These are phyloP conservation scores for Termitomyces sp. DNA, from an alignment of 768 basidiomycete genomes.

Conservation along the genomic window DNA sequence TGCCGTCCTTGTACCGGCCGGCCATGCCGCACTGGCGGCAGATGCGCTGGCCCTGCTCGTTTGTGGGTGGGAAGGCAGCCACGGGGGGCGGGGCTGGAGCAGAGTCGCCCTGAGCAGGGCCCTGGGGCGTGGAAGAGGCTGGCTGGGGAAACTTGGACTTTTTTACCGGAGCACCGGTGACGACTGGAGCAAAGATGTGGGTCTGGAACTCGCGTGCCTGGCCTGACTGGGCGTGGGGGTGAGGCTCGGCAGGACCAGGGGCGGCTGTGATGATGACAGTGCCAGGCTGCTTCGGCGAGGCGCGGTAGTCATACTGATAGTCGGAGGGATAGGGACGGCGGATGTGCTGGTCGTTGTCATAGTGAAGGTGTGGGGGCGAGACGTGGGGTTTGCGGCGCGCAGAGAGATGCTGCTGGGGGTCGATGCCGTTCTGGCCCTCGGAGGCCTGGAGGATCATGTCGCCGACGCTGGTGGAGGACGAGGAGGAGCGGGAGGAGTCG, in stretches of 20 bases:
- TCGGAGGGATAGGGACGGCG: constrained; percentile 1
- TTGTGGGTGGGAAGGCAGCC: constrained; percentile 37
- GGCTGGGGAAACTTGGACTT: constrained; percentile 44
- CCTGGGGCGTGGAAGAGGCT: neutral
- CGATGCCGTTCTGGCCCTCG: constrained; percentile 15
- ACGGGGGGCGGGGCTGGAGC: constrained; percentile 8
- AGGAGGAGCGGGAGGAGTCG: constrained; percentile 27
- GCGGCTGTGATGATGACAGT: constrained; percentile 7
- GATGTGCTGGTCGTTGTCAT: constrained; percentile 6
- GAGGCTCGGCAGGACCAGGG: constrained; percentile 16
- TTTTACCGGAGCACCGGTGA: constrained; percentile 68
- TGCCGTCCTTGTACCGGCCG: constrained; percentile 78
- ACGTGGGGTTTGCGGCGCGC: neutral
- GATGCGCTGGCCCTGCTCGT: constrained; percentile 64
- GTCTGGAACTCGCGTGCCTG: constrained; percentile 45
- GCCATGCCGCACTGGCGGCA: constrained; percentile 71
- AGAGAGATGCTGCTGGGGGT: neutral
- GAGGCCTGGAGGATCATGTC: constrained; percentile 38
- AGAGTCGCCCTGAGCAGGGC: neutral
- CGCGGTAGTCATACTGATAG: constrained; percentile 8
- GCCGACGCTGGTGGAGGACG: constrained; percentile 33
- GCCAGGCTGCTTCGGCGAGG: constrained; percentile 9
- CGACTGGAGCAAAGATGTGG: constrained; percentile 68
- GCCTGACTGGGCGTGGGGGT: constrained; percentile 19
- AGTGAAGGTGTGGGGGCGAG: neutral